Evolutionary conservation across 768 basidiomycete species (phyloP).

Genomic region (Naganishia onofrii): DNA sequence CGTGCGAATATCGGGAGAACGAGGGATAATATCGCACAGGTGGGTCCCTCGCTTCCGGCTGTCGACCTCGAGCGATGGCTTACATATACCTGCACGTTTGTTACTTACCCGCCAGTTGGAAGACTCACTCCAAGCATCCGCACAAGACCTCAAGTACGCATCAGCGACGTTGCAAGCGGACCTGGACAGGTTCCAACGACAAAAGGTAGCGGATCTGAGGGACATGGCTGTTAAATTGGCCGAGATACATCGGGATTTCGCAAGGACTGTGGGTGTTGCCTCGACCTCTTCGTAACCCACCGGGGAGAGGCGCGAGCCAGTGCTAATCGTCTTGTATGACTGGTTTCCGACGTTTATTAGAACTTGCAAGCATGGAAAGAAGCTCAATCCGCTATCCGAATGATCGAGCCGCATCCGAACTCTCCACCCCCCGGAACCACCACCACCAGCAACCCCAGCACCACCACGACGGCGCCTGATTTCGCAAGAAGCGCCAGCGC

Average conservation of each 20-base stretch:
- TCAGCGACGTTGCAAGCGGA: conserved; percentile 96
- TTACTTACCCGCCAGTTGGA: conserved; percentile 64
- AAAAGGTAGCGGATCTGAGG: conserved; percentile 93
- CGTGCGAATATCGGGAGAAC: conserved; percentile 92
- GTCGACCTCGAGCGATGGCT: neutral
- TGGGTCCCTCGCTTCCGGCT: conserved; percentile 49
- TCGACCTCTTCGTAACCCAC: no score
- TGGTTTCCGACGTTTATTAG: conserved; percentile 53
- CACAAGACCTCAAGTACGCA: conserved; percentile 92
- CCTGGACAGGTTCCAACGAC: conserved; percentile 94
- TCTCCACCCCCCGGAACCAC: conserved; percentile 46
- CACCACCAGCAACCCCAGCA: no score
- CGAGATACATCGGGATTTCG: conserved; percentile 89
- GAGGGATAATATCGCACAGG: conserved; percentile 90
- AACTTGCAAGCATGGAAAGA: conserved; percentile 97
- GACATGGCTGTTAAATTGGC: conserved; percentile 93
- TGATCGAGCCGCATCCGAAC: conserved; percentile 89
- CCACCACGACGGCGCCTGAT: no score
- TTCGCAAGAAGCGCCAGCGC: neutral
- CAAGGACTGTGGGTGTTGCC: conserved; percentile 70
- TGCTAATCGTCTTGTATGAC: no score
- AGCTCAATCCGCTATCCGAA: conserved; percentile 83
- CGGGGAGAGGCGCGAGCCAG: no score
- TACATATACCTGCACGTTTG: no score
- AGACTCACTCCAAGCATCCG: conserved; percentile 85